These are phyloP conservation scores for Lizonia empirigonia DNA, from an alignment of 2,329 filamentous ascomycete species.

Conservation along the genomic window DNA sequence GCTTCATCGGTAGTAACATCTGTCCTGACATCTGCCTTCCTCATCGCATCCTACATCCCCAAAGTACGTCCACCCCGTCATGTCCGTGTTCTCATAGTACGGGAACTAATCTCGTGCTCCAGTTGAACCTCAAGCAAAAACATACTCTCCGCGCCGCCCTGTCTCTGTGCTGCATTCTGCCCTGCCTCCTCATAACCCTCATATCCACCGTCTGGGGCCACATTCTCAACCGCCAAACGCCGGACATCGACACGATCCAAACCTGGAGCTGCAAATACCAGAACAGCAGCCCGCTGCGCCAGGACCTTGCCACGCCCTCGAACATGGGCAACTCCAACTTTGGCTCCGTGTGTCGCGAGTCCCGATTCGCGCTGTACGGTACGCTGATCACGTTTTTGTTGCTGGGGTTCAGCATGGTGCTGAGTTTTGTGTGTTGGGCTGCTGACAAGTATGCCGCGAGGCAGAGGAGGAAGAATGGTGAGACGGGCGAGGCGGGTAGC, in stretches of 20 bases:
- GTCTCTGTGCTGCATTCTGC: slow-evolving; percentile 43
- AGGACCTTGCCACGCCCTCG: slow-evolving; percentile 30
- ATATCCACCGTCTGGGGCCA: slow-evolving; percentile 50
- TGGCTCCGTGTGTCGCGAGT: slow-evolving; percentile 49
- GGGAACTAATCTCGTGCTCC: slow-evolving; percentile 6
- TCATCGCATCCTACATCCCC: slow-evolving; percentile 44
- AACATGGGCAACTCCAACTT: slow-evolving; percentile 47
- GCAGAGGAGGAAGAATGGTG: slow-evolving; percentile 40
- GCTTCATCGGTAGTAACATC: slow-evolving; percentile 48
- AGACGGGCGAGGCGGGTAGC: slow-evolving; percentile 2
- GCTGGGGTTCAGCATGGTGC: slow-evolving; percentile 40
- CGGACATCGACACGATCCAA: slow-evolving; percentile 47
- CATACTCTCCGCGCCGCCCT: slow-evolving; percentile 49
- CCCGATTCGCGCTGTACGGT: slow-evolving; percentile 53
- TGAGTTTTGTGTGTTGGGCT: slow-evolving; percentile 45
- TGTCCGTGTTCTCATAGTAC: neutral
- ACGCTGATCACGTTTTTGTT: slow-evolving; percentile 51
- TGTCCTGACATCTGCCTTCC: slow-evolving; percentile 46
- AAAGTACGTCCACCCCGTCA: slow-evolving; percentile 30
- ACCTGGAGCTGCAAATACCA: slow-evolving; percentile 50
- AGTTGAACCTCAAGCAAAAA: slow-evolving; percentile 42
- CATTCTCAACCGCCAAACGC: slow-evolving; percentile 43
- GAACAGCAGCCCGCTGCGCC: slow-evolving; percentile 28
- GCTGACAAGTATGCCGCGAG: slow-evolving; percentile 46
- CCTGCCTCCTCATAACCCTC: slow-evolving; percentile 49